Base-by-base conservation (phyloP, 2,329 filamentous ascomycete species). In the Talaromyces sp. region DNA sequence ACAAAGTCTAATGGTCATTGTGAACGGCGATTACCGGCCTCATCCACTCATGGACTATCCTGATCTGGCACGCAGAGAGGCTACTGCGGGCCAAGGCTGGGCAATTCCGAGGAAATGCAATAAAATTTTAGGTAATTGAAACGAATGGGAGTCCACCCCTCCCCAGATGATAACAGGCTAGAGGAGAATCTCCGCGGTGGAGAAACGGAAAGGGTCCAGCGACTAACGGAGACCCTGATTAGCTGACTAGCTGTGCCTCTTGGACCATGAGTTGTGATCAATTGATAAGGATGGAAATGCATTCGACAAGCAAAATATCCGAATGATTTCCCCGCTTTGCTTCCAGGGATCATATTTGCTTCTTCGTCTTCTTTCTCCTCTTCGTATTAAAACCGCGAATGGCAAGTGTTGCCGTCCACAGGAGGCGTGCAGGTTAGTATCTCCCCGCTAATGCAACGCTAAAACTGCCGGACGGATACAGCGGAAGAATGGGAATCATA, bases 81-180 rank as follows among this genome's bases (percentile, higher is more conserved):
- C 51, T 49, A 40, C 32, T 49, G 47, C 29, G 37, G 27, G 29
- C 32, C 48, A 54, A 54, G 41, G 3, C 10, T 10, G n/a, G 33
- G 24, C 17, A 57, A 47, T 32, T 54, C 49, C 55, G 49, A 56
- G 52, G 51, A 55, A 44, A 24, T 47, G 19, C 35, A 49, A 54
- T 39, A n/a, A 39, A 19, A 24, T 32, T 24, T 62, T 62, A 60
- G 56, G 56, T 63, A 63, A 63, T 57, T 49, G 46, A 45, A 53
- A 52, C 35, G 30, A 9, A 33, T 11, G 49, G 16, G 24, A 27
- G 9, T 5, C 24, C 9, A 27, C 40, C 14, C 4, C 11, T 13
- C 24, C 19, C 7, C 37, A 29, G 17, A 22, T 46, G 49, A 57
- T 57, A 52, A 57, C 32, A 47, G 16, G 45, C 20, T 19, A 35